Evolutionary conservation across 2,329 filamentous ascomycete species (phyloP), one percentile per base, ranked within the genome.

Genomic region (Sclerotinia trifoliorum): DNA sequence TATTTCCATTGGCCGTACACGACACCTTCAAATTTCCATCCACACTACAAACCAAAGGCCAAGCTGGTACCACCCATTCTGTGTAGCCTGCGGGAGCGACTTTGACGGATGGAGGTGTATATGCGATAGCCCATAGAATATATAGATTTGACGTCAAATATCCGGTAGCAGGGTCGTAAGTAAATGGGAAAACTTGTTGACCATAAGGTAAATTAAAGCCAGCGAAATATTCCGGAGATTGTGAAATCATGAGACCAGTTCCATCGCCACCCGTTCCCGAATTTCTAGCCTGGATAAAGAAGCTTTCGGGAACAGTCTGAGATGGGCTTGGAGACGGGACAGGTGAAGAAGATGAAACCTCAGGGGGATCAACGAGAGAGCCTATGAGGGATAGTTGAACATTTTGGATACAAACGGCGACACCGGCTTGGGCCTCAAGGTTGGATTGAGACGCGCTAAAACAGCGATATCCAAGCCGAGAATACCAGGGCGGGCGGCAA

Each of bases 51-150:
- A 60, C 17, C 29, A 66, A 44, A 11, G 54, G 65, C 44, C 24
- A 66, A 29, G 44, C 65, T 1, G 65, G 65, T 19, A 54, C 54
- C 13, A 49, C 46, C n/a, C 46, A 66, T 35, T 44, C 44, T 19
- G n/a, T 24, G 24, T 60, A 66, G 6, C 54, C 65, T 21, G 17
- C 29, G 0, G 44, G 21, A 5, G 54, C 65, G 2, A 58, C 56
- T 17, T 58, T 48, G 8, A 66, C 44, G 1, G 48, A 48, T 7
- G 65, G 65, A 6, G 65, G 55, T 7, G 19, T 24, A 29, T 42
- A 29, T 26, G 29, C 56, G 10, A 55, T 51, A 10, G 65, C 65
- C 44, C 48, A 66, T 49, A 66, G 29, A 2, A 61, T 42, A 39
- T 66, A 66, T 3, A 60, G 42, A 10, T 44, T 46, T 3, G 65